A percentile compares a stretch with the other conserved stretches of the same genome.
Conservation (phyloP, 768 basidiomycete species). For the Lyophyllum atratum region DNA sequence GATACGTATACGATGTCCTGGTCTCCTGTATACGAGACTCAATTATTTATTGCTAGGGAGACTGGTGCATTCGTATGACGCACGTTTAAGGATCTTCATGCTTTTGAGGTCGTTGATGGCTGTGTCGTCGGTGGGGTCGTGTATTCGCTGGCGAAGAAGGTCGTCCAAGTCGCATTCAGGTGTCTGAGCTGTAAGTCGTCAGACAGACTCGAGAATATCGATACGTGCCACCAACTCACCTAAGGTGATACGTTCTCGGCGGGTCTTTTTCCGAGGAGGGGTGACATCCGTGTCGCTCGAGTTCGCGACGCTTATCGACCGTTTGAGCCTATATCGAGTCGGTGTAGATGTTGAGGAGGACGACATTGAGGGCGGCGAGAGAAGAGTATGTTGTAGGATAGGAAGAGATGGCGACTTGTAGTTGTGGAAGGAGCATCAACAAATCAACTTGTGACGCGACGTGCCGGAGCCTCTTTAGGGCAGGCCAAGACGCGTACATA, state of each 20-base stretch:
- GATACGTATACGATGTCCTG: constrained; percentile 24
- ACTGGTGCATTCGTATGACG: background rate
- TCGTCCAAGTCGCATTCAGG: constrained; percentile 20
- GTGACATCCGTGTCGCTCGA: constrained; percentile 24
- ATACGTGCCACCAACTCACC: constrained; percentile 9
- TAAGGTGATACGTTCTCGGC: constrained; percentile 8
- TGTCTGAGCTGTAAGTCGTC: background rate
- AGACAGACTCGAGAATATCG: background rate
- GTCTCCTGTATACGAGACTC: constrained; percentile 19
- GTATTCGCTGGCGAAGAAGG: constrained; percentile 15
- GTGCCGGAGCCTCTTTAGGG: constrained; percentile 4
- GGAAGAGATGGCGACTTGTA: background rate
- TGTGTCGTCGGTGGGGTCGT: constrained; percentile 12
- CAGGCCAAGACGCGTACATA: constrained; percentile 7
- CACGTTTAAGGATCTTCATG: constrained; percentile 17
- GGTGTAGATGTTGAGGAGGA: constrained; percentile 12
- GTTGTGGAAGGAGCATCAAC: constrained; percentile 9
- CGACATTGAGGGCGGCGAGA: constrained; percentile 4
- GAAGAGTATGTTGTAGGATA: background rate
- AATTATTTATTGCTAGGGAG: background rate
- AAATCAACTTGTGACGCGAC: constrained; percentile 18
- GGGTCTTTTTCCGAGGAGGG: constrained; percentile 19
- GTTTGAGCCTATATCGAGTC: constrained; percentile 11
- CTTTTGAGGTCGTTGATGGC: constrained; percentile 19
- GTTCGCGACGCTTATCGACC: constrained; percentile 6